A percentile compares a stretch with the other conserved stretches of the same genome.
phyloP scores from a whole-genome alignment of 257 asterid species.

The Linaria vulgaris region DNA sequence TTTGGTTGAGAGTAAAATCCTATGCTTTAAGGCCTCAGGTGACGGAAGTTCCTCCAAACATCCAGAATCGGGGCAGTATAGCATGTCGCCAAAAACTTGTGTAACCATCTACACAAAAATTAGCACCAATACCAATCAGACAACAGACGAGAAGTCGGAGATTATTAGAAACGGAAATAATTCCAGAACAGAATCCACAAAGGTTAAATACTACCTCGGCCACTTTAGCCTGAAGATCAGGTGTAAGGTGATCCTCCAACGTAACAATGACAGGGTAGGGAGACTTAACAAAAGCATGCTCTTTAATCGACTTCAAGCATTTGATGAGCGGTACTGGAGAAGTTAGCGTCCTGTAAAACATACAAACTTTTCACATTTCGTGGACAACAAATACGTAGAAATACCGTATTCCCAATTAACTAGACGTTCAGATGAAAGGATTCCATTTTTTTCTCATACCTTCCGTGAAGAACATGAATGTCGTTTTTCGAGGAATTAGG shows the following conservation, averaged over 20 bases:
- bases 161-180: too few relatives aligned
- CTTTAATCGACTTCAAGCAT: conserved; percentile 72
- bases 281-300: conserved; percentile 78
- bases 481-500: conserved; percentile 77
- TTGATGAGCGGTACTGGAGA: conserved; percentile 69
- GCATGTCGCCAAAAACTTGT: conserved; percentile 77
- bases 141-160: neutral
- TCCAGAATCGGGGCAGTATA: conserved; percentile 64
- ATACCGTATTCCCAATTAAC: too few relatives aligned
- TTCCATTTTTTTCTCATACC: too few relatives aligned
- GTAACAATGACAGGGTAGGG: conserved; percentile 88
- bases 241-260: conserved; percentile 90
- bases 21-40: conserved; percentile 67
- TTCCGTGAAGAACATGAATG: conserved; percentile 90
- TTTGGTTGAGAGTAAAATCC: conserved; percentile 81
- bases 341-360: conserved; percentile 75
- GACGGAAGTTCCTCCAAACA: conserved; percentile 76
- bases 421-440: too few relatives aligned
- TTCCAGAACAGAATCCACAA: neutral
- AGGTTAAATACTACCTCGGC: conserved; percentile 57
- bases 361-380: conserved; percentile 11
- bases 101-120: conserved; percentile 55
- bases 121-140: conserved; percentile 2
- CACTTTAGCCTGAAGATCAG: conserved; percentile 85
- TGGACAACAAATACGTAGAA: neutral